phyloP scores from a whole-genome alignment of 768 basidiomycete genomes.

The Phylloporus scabripes region DNA sequence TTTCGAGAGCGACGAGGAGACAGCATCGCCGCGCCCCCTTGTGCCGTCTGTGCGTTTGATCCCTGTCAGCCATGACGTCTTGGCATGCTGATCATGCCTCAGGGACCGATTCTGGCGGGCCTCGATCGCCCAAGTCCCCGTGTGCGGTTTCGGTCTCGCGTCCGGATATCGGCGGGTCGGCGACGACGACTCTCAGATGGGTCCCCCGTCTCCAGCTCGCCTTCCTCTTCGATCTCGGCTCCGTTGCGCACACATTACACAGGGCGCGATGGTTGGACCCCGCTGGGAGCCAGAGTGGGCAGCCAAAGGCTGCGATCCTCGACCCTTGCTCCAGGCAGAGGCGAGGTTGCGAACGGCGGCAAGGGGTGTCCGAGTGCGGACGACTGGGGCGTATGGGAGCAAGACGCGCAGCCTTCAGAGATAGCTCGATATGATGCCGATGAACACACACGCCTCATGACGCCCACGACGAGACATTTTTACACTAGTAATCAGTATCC shows the following conservation, averaged over 20 bases:
- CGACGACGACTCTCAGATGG: slow-evolving; percentile 33
- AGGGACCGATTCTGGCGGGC: slow-evolving; percentile 5
- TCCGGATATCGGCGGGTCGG: slow-evolving; percentile 67
- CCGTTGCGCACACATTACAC: slow-evolving; percentile 62
- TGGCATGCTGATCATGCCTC: not conserved
- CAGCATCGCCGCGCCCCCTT: not conserved
- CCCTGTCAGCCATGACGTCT: not conserved
- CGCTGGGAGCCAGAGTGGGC: slow-evolving; percentile 54
- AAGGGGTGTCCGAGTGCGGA: not conserved
- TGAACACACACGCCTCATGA: slow-evolving; percentile 39
- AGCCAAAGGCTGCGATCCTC: slow-evolving; percentile 16
- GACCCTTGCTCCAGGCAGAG: not conserved
- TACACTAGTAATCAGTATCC: slow-evolving; percentile 21
- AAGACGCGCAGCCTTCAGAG: slow-evolving; percentile 5
- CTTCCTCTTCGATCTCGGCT: slow-evolving; percentile 77
- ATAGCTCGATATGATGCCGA: slow-evolving; percentile 11
- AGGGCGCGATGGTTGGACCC: slow-evolving; percentile 51
- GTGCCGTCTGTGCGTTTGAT: slow-evolving; percentile 7
- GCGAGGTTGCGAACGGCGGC: not conserved
- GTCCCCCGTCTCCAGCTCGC: slow-evolving; percentile 53
- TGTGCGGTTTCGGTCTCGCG: slow-evolving; percentile 69
- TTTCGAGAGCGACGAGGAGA: slow-evolving; percentile 14
- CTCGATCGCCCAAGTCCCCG: slow-evolving; percentile 20
- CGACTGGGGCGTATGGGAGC: not conserved
- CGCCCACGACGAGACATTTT: slow-evolving; percentile 18